These are phyloP conservation scores for Nakazawaea populi DNA, from an alignment of 805 yeast species.

Conservation along the genomic window DNA sequence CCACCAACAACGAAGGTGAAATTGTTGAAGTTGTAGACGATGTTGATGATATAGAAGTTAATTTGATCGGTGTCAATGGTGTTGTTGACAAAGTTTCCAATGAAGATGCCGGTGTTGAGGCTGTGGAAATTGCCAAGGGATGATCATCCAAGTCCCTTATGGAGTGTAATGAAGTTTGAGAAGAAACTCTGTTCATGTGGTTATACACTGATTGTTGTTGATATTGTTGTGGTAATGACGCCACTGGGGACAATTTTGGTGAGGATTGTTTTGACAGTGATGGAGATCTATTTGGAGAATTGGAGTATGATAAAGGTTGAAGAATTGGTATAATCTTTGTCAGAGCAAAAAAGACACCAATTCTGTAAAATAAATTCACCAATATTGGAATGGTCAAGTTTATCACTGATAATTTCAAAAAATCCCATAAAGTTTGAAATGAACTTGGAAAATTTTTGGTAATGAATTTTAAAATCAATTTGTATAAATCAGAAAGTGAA, in stretches of 20 bases:
- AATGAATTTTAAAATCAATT: slow-evolving; percentile 28
- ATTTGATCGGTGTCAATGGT: slow-evolving; percentile 1
- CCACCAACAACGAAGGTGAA: background rate
- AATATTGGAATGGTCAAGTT: slow-evolving; percentile 79
- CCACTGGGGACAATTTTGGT: slow-evolving; percentile 8
- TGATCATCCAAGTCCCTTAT: slow-evolving; percentile 6
- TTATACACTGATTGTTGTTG: background rate
- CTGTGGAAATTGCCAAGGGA: slow-evolving; percentile 9
- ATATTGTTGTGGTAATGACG: background rate
- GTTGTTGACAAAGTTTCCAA: slow-evolving; percentile 12
- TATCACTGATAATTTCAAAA: slow-evolving; percentile 41
- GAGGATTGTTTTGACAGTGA: slow-evolving; percentile 6
- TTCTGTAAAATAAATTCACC: slow-evolving; percentile 77
- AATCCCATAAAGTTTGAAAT: slow-evolving; percentile 49
- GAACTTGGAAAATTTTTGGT: slow-evolving; percentile 50
- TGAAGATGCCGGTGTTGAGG: slow-evolving; percentile 14
- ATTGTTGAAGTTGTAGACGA: slow-evolving; percentile 11
- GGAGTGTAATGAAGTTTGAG: slow-evolving; percentile 4
- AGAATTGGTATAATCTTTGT: slow-evolving; percentile 80
- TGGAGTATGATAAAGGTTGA: slow-evolving; percentile 17
- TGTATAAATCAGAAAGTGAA: slow-evolving; percentile 13
- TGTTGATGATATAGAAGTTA: slow-evolving; percentile 2
- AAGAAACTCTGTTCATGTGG: background rate
- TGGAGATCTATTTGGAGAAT: slow-evolving; percentile 7
- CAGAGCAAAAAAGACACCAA: slow-evolving; percentile 82